Conservation (phyloP, 179 eudicot genomes). For the Beta macrorhiza region DNA sequence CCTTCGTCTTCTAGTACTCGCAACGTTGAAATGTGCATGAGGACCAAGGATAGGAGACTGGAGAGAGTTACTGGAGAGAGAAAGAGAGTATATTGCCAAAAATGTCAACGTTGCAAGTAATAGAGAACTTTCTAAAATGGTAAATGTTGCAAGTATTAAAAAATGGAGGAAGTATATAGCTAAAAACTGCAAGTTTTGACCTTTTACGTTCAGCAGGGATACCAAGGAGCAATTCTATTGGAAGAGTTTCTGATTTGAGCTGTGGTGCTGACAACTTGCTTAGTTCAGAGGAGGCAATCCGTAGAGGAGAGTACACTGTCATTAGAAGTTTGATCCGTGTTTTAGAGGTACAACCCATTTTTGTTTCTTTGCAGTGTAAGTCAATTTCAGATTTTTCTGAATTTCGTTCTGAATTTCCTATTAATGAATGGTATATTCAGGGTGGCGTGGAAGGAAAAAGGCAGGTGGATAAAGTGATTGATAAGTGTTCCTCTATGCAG, state of each 20-base stretch:
- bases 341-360: conserved; percentile 55
- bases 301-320: conserved; percentile 90
- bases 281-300: conserved; percentile 79
- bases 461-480: conserved; percentile 93
- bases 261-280: conserved; percentile 50
- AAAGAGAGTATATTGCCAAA: too few species aligned
- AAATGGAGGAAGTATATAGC: background rate
- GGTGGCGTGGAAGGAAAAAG: conserved; percentile 98
- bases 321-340: conserved; percentile 93
- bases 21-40: too few species aligned
- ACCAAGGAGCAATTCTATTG: conserved; percentile 70
- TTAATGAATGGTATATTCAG: conserved; percentile 40
- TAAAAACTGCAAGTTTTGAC: conserved; percentile 17
- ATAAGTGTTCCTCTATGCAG: conserved; percentile 97
- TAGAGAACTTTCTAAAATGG: too few species aligned
- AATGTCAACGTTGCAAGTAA: too few species aligned
- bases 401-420: conserved; percentile 15
- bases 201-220: conserved; percentile 51
- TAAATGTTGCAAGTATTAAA: too few species aligned
- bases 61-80: too few species aligned
- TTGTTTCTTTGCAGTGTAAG: background rate
- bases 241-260: conserved; percentile 57
- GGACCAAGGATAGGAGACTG: too few species aligned
- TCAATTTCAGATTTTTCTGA: background rate
- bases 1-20: too few species aligned